Evolutionary conservation across 208 protist species (phyloP).

Genomic region (Acanthamoeba sp.): DNA sequence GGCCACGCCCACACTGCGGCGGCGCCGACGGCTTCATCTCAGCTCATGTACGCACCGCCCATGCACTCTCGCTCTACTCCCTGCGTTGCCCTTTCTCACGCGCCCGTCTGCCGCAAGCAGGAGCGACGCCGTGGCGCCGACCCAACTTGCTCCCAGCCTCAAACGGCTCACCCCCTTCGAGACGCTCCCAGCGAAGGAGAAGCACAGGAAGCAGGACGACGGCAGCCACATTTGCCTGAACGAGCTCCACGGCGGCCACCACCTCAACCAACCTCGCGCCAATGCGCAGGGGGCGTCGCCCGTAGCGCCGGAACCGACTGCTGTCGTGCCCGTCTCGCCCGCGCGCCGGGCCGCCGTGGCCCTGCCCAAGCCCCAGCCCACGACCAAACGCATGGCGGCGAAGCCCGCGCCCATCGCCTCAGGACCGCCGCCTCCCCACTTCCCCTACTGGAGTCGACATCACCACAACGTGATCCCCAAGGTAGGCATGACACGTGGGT

Average conservation of each 20-base stretch:
- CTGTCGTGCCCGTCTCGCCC: no score
- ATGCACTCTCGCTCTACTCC: no score
- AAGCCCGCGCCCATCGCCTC: background rate
- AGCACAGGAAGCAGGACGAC: background rate
- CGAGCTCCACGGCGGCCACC: background rate
- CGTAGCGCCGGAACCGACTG: no score
- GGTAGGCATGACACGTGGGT: background rate
- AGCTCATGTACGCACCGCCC: no score
- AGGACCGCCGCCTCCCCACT: background rate
- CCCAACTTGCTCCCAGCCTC: background rate
- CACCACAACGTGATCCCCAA: slow-evolving; percentile 14
- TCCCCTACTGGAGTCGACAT: slow-evolving; percentile 9
- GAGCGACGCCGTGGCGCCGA: no score
- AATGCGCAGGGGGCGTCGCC: no score
- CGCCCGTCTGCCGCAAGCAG: no score
- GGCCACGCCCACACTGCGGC: no score
- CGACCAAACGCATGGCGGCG: background rate
- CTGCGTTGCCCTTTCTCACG: no score
- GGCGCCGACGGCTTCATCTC: no score
- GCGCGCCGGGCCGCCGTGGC: no score
- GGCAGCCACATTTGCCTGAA: background rate
- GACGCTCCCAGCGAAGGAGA: background rate
- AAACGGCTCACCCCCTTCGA: background rate
- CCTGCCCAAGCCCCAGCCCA: background rate
- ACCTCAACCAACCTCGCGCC: no score